Conservation (phyloP, 768 basidiomycete genomes). For the Termitomyces sp. region DNA sequence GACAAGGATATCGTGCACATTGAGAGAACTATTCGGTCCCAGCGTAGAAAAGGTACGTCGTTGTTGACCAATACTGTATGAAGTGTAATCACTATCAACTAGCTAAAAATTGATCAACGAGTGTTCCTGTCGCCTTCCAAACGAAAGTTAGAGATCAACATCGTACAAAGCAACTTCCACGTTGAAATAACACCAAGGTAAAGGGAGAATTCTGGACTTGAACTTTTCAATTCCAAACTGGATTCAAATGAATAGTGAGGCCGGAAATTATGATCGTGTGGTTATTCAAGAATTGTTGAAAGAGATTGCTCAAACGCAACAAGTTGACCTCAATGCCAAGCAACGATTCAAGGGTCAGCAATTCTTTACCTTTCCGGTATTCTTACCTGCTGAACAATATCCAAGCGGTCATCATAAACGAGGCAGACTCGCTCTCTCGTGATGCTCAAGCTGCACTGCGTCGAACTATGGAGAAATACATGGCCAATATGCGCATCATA, state of each 20-base stretch:
- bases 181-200: constrained; percentile 97
- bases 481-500: constrained; percentile 95
- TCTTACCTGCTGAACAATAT: background rate
- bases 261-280: constrained; percentile 89
- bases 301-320: constrained; percentile 98
- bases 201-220: constrained; percentile 9
- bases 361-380: background rate
- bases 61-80: background rate
- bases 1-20: constrained; percentile 86
- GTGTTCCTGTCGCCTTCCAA: constrained; percentile 92
- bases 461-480: constrained; percentile 99
- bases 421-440: constrained; percentile 90
- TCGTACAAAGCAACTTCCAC: constrained; percentile 97
- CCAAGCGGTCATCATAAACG: constrained; percentile 95
- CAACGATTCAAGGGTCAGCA: constrained; percentile 90
- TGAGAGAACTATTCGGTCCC: constrained; percentile 84
- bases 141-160: constrained; percentile 91
- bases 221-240: background rate
- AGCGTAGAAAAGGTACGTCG: constrained; percentile 85
- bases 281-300: constrained; percentile 97
- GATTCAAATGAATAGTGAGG: constrained; percentile 58
- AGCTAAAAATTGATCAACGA: constrained; percentile 98
- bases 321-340: constrained; percentile 92
- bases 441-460: constrained; percentile 97
- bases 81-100: background rate